Conservation (phyloP, 768 basidiomycete species). For the Harrya chromipes region DNA sequence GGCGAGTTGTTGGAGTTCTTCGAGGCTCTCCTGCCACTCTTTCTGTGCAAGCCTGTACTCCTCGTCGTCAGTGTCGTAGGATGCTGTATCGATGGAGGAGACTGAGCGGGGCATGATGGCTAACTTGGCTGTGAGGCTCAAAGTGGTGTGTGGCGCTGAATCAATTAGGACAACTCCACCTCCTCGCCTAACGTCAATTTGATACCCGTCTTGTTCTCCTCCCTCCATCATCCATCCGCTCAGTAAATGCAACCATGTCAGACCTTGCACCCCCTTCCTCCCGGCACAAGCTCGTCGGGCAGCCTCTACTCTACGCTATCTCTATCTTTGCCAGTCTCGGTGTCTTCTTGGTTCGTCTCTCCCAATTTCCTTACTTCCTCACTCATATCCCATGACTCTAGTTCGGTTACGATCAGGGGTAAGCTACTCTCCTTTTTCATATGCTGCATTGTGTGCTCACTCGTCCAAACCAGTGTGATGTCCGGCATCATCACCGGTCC, state of each 20-base stretch:
- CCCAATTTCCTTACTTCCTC: not conserved
- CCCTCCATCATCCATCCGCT: constrained; percentile 11
- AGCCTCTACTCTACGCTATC: constrained; percentile 73
- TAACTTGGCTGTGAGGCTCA: constrained; percentile 10
- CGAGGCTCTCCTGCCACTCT: constrained; percentile 91
- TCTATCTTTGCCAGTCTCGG: constrained; percentile 81
- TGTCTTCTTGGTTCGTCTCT: constrained; percentile 69
- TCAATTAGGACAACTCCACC: constrained; percentile 19
- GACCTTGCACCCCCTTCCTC: constrained; percentile 25
- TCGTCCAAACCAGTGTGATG: constrained; percentile 59
- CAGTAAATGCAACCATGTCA: constrained; percentile 55
- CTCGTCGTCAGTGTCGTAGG: constrained; percentile 63
- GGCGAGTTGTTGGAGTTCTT: constrained; percentile 79
- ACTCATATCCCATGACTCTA: constrained; percentile 24
- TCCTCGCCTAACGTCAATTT: not conserved
- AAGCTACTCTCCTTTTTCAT: constrained; percentile 7
- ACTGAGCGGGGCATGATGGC: constrained; percentile 65
- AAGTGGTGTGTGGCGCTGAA: constrained; percentile 16
- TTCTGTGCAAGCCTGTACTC: constrained; percentile 76
- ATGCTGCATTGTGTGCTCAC: constrained; percentile 4
- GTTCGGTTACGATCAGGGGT: constrained; percentile 92
- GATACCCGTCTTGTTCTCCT: constrained; percentile 10
- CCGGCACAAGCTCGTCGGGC: constrained; percentile 64
- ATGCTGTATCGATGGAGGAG: constrained; percentile 55
- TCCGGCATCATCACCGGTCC: constrained; percentile 89